Conservation (phyloP, 164 flowering plant species). For the Stephania yunnanensis region DNA sequence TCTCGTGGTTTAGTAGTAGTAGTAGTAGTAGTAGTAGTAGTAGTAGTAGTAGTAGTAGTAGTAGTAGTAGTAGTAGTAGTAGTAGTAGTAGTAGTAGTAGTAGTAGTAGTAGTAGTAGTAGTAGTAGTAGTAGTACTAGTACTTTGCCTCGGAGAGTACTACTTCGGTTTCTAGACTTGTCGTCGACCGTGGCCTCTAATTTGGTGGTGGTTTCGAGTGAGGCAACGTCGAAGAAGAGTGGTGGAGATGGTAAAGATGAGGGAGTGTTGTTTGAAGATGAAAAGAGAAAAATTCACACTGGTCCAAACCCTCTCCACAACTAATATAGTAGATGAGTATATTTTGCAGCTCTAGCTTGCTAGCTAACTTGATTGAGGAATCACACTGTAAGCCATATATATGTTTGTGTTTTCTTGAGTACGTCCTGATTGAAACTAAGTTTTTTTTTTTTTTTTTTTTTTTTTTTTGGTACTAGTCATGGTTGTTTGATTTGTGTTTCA, state of each 20-base stretch:
- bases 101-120: too few species aligned
- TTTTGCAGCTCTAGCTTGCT: too few species aligned
- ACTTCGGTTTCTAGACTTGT: conserved; percentile 12
- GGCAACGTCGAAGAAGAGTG: neutral
- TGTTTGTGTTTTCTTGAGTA: neutral
- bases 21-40: too few species aligned
- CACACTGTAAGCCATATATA: neutral
- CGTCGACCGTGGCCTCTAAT: conserved; percentile 6
- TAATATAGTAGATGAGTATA: conserved; percentile 9
- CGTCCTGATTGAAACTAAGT: neutral
- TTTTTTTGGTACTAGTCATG: neutral
- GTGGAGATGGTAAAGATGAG: conserved; percentile 10
- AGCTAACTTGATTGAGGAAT: neutral
- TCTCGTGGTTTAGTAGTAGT: too few species aligned
- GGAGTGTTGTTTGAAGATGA: conserved; percentile 37
- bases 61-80: too few species aligned
- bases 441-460: neutral
- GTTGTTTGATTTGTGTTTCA: neutral
- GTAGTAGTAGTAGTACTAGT: neutral
- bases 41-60: too few species aligned
- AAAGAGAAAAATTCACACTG: conserved; percentile 57
- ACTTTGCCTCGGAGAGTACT: conserved; percentile 21
- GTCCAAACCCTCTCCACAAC: conserved; percentile 82
- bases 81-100: too few species aligned
- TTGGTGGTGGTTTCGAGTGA: conserved; percentile 12